Percentiles rank a stretch among this genome's conserved stretches.
Evolutionary conservation across 1,139 yeast genomes (phyloP).

Genomic region (Geotrichum bryndzae): DNA sequence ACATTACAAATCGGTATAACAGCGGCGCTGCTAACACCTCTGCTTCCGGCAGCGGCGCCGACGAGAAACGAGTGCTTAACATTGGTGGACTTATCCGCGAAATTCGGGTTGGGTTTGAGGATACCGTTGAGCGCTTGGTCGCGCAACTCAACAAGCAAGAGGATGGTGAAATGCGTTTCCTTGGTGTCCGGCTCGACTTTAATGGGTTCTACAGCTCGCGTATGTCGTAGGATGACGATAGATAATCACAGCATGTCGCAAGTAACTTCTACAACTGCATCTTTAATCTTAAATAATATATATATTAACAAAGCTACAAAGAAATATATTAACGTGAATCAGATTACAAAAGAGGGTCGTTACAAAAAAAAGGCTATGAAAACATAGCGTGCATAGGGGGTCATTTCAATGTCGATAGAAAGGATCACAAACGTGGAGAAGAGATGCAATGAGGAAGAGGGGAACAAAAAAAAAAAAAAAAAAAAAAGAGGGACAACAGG

Average conservation of each 20-base stretch:
- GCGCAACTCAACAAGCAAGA: constrained; percentile 29
- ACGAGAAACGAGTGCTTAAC: constrained; percentile 17
- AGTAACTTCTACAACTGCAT: not conserved
- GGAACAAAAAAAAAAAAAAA: too few species aligned
- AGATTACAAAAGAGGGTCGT: too few species aligned
- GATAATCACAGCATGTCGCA: not conserved
- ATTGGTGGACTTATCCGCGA: constrained; percentile 18
- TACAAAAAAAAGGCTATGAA: too few species aligned
- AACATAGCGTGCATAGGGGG: too few species aligned
- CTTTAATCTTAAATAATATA: not conserved
- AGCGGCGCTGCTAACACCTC: not conserved
- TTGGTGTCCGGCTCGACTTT: constrained; percentile 37
- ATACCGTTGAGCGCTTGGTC: constrained; percentile 26
- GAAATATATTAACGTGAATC: too few species aligned
- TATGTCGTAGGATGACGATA: not conserved
- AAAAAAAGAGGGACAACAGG: too few species aligned
- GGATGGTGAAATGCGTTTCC: constrained; percentile 36
- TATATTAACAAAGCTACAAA: too few species aligned
- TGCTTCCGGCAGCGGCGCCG: constrained; percentile 2
- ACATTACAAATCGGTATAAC: constrained; percentile 19
- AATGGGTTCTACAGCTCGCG: constrained; percentile 31
- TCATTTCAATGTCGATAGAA: too few species aligned
- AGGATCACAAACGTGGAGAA: too few species aligned
- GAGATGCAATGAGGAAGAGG: too few species aligned
- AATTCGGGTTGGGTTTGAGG: constrained; percentile 23